Percentiles rank a stretch among this genome's conserved stretches.
These are phyloP conservation scores for Mimosa bimucronata DNA, from an alignment of 306 rosid species.

Conservation along the genomic window DNA sequence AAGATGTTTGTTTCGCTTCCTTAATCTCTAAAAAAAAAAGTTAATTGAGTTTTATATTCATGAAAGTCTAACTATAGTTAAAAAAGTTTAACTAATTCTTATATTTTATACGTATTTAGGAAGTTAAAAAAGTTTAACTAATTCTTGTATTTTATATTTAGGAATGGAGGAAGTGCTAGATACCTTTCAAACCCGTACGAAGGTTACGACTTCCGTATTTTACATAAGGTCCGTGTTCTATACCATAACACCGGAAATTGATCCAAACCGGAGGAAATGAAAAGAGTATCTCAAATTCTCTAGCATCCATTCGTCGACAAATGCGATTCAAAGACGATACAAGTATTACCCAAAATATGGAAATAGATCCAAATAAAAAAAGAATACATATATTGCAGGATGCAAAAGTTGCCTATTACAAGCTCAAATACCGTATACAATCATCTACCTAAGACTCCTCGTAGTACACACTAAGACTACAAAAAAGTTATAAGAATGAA, in stretches of 20 bases:
- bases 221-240: not conserved
- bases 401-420: slow-evolving; percentile 14
- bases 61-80: too few relatives aligned
- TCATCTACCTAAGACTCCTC: slow-evolving; percentile 25
- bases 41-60: too few relatives aligned
- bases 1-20: too few relatives aligned
- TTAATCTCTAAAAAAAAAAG: too few relatives aligned
- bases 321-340: not conserved
- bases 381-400: slow-evolving; percentile 39
- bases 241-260: not conserved
- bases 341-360: slow-evolving; percentile 21
- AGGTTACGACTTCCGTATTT: not conserved
- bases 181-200: too few relatives aligned
- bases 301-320: slow-evolving; percentile 18
- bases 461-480: slow-evolving; percentile 30
- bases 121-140: too few relatives aligned
- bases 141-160: too few relatives aligned
- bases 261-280: not conserved
- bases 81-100: too few relatives aligned
- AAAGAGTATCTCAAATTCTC: not conserved
- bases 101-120: too few relatives aligned
- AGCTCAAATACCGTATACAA: slow-evolving; percentile 25
- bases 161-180: too few relatives aligned
- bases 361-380: slow-evolving; percentile 34
- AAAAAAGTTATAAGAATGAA: slow-evolving; percentile 30